Conservation (phyloP, 208 protist species). For the Porcisia hertigi region DNA sequence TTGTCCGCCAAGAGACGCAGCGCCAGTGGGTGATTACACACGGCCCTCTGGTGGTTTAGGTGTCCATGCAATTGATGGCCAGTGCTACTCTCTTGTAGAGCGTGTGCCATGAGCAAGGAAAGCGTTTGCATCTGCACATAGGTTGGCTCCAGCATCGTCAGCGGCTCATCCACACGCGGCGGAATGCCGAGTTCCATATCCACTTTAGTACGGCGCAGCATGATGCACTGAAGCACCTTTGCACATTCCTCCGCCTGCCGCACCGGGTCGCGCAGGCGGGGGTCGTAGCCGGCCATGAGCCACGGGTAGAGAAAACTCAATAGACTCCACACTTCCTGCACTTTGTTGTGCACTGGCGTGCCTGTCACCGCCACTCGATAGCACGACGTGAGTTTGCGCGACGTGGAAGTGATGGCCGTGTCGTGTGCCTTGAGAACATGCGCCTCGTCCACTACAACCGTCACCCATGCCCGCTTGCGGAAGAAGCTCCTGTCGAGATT, state of each 20-base stretch:
- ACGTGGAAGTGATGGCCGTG: conserved; percentile 55
- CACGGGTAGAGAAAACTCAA: conserved; percentile 95
- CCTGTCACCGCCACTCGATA: conserved; percentile 91
- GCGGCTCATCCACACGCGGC: conserved; percentile 91
- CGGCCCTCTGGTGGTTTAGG: conserved; percentile 79
- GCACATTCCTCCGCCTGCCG: conserved; percentile 64
- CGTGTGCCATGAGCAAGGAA: conserved; percentile 54
- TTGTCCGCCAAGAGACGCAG: conserved; percentile 68
- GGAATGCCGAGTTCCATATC: conserved; percentile 97
- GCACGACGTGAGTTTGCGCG: conserved; percentile 79
- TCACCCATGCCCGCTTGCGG: conserved; percentile 89
- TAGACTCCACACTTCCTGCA: conserved; percentile 95
- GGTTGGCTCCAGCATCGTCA: conserved; percentile 65
- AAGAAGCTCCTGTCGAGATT: conserved; percentile 83
- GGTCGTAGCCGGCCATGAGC: conserved; percentile 67
- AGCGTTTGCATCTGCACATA: conserved; percentile 82
- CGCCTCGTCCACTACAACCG: conserved; percentile 96
- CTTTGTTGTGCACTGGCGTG: conserved; percentile 97
- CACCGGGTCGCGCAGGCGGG: conserved; percentile 42
- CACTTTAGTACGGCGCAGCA: conserved; percentile 96
- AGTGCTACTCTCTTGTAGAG: conserved; percentile 41
- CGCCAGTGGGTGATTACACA: conserved; percentile 86
- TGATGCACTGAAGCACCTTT: conserved; percentile 79
- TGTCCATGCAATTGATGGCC: conserved; percentile 40
- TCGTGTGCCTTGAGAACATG: conserved; percentile 94